A percentile compares a stretch with the other conserved stretches of the same genome.
phyloP scores from a whole-genome alignment of 495 filamentous ascomycete species.

The Penicillium cosmopolitanum region DNA sequence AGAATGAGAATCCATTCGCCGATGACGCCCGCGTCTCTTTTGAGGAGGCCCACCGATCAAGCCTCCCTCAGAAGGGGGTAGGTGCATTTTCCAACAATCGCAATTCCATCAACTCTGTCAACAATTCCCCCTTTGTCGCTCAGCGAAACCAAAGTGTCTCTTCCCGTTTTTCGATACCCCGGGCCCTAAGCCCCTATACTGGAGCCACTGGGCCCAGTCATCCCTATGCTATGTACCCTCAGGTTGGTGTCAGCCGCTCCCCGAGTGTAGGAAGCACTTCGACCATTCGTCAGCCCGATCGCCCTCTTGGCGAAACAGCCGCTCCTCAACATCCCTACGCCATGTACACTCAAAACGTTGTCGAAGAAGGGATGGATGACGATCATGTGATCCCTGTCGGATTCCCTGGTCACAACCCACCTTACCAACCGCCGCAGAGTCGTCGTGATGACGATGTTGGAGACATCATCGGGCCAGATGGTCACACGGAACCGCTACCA shows the following conservation, averaged over 20 bases:
- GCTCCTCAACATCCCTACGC: constrained; percentile 88
- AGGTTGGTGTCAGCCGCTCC: constrained; percentile 60
- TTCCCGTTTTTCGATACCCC: constrained; percentile 48
- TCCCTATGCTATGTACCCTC: constrained; percentile 59
- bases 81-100: constrained; percentile 36
- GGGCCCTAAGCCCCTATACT: constrained; percentile 56
- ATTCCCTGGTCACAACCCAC: constrained; percentile 66
- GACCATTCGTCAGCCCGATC: constrained; percentile 58
- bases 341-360: constrained; percentile 80
- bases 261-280: constrained; percentile 68
- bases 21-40: constrained; percentile 46
- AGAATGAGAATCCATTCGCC: constrained; percentile 47
- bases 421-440: constrained; percentile 70
- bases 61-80: constrained; percentile 44
- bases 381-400: constrained; percentile 66
- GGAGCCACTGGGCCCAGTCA: constrained; percentile 60
- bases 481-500: constrained; percentile 86
- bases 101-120: constrained; percentile 38
- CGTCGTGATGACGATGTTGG: constrained; percentile 84
- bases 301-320: constrained; percentile 61
- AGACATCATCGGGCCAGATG: constrained; percentile 86
- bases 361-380: constrained; percentile 53
- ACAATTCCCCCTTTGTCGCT: constrained; percentile 35
- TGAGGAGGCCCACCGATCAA: constrained; percentile 44
- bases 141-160: constrained; percentile 48